phyloP scores from a whole-genome alignment of 2,329 filamentous ascomycete species.

The Nigrospora sphaerica region DNA sequence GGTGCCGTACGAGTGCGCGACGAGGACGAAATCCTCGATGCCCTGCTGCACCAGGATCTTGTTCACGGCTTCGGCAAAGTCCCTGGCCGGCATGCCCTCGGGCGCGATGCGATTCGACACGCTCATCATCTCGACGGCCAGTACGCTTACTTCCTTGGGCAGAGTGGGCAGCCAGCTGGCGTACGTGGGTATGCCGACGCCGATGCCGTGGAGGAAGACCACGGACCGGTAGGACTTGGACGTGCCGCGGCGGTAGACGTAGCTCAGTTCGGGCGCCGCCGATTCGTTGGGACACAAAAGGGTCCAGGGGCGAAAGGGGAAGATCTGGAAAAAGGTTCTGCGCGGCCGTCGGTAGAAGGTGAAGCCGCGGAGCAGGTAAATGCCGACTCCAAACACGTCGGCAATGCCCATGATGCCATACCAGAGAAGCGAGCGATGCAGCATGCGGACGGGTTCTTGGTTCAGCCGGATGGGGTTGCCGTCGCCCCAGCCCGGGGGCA shows the following conservation, averaged over 20 bases:
- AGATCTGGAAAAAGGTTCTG: conserved; percentile 9
- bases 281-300: conserved; percentile 1
- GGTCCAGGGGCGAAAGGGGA: conserved; percentile 9
- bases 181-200: conserved; percentile 4
- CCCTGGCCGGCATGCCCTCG: conserved; percentile 5
- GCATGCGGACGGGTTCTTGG: conserved; percentile 9
- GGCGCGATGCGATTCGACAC: conserved; percentile 5
- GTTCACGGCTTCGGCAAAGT: conserved; percentile 10
- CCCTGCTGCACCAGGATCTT: conserved; percentile 6
- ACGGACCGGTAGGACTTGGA: conserved; percentile 6
- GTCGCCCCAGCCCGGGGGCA: conserved; percentile 7
- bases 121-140: conserved; percentile 6
- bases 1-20: conserved; percentile 8
- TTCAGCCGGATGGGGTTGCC: conserved; percentile 8
- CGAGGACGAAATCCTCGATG: conserved; percentile 5
- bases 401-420: conserved; percentile 7
- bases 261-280: conserved; percentile 4
- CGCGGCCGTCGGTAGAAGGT: conserved; percentile 11
- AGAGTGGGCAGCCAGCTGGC: conserved; percentile 4
- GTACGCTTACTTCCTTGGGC: conserved; percentile 6
- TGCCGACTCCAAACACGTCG: conserved; percentile 2
- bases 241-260: conserved; percentile 3
- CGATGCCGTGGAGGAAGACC: conserved; percentile 7
- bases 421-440: conserved; percentile 6
- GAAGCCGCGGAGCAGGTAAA: conserved; percentile 6